phyloP scores from a whole-genome alignment of 2,329 filamentous ascomycete genomes.

The Fusarium nodosum region DNA sequence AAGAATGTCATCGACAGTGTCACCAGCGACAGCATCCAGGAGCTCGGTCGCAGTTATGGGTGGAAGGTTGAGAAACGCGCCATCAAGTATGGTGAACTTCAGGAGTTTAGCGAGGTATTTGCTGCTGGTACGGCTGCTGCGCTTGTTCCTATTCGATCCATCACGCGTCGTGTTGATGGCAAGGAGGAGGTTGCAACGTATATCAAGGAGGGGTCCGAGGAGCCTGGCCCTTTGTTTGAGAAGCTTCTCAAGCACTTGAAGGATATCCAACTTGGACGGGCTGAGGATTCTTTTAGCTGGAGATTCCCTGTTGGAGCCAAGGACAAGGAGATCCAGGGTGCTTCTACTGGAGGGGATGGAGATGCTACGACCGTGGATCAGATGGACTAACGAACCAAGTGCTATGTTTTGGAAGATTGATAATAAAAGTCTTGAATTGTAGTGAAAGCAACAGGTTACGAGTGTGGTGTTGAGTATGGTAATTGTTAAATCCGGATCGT shows the following conservation, averaged over 20 bases:
- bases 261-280: constrained; percentile 86
- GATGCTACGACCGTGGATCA: constrained; percentile 52
- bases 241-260: constrained; percentile 82
- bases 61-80: constrained; percentile 85
- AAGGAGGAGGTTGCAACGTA: constrained; percentile 67
- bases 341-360: constrained; percentile 33
- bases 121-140: constrained; percentile 93
- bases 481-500: too few species aligned
- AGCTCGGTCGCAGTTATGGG: constrained; percentile 82
- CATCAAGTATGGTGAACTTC: constrained; percentile 73
- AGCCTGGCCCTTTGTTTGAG: constrained; percentile 79
- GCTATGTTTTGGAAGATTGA: not conserved
- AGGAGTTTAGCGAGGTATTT: constrained; percentile 78
- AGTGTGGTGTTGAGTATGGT: too few species aligned
- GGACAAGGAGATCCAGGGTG: constrained; percentile 59
- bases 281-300: constrained; percentile 84
- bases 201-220: constrained; percentile 68
- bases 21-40: constrained; percentile 82
- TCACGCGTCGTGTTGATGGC: constrained; percentile 73
- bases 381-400: constrained; percentile 49
- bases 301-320: constrained; percentile 62
- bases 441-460: not conserved
- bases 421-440: not conserved
- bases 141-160: constrained; percentile 91
- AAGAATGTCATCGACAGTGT: constrained; percentile 89